These are phyloP conservation scores for Obelidium mucronatum DNA, from an alignment of 192 early-diverging fungal species.

Conservation along the genomic window DNA sequence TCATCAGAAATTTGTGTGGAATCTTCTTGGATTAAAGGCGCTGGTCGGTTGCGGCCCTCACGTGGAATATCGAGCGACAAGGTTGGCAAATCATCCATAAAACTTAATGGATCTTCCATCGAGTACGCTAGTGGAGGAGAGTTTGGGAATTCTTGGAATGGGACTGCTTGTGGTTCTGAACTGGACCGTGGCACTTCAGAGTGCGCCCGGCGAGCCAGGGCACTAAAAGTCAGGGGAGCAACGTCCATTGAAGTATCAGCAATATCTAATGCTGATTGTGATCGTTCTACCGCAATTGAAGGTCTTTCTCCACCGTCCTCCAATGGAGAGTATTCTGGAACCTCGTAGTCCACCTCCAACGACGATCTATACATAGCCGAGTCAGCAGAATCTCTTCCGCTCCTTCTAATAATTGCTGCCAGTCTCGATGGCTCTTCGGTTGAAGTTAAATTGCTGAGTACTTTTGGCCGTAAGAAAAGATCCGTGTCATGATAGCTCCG, in stretches of 20 bases:
- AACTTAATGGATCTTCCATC: too few species aligned
- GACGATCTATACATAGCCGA: not conserved
- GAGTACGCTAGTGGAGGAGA: not conserved
- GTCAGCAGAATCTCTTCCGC: not conserved
- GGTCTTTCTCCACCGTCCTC: not conserved
- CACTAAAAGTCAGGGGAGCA: not conserved
- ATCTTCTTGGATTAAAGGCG: too few species aligned
- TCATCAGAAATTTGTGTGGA: too few species aligned
- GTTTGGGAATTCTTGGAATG: not conserved
- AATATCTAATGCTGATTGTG: too few species aligned
- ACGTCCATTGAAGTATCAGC: not conserved
- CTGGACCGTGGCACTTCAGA: not conserved
- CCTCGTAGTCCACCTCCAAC: not conserved
- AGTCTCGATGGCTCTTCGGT: not conserved
- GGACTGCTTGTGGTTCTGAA: not conserved
- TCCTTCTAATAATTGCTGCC: not conserved
- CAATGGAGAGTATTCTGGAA: not conserved
- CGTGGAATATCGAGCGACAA: too few species aligned
- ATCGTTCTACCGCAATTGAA: too few species aligned
- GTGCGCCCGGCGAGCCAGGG: not conserved
- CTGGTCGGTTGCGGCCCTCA: too few species aligned
- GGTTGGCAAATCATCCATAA: too few species aligned
- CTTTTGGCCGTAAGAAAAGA: conserved; percentile 8
- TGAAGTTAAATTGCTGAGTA: conserved; percentile 11
- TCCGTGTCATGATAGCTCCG: not conserved